Evolutionary conservation across 805 yeast species (phyloP).

Genomic region (Komagataella kurtzmanii): DNA sequence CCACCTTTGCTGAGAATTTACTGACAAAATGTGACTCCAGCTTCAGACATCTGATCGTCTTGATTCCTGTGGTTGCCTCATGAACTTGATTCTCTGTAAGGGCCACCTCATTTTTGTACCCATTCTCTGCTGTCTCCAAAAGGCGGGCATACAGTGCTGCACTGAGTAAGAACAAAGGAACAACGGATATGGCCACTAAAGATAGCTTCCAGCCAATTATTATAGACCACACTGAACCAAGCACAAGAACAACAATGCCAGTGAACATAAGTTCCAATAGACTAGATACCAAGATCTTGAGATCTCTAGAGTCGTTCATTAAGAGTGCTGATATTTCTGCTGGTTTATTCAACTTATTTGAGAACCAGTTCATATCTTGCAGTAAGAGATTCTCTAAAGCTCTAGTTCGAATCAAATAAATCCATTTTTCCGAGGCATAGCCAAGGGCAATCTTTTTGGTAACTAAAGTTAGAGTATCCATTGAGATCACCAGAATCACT

Average conservation of each 20-base stretch:
- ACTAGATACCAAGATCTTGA: constrained; percentile 50
- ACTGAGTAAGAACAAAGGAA: constrained; percentile 45
- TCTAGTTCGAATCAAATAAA: constrained; percentile 32
- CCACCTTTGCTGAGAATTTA: constrained; percentile 20
- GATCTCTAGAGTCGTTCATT: constrained; percentile 72
- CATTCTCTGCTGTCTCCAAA: constrained; percentile 41
- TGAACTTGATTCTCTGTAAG: constrained; percentile 34
- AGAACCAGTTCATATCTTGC: constrained; percentile 44
- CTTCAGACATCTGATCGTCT: constrained; percentile 48
- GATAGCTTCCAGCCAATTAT: constrained; percentile 78
- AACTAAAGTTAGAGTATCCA: constrained; percentile 48
- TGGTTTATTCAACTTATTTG: constrained; percentile 21
- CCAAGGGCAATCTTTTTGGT: constrained; percentile 35
- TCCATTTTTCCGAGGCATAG: constrained; percentile 57
- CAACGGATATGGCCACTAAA: constrained; percentile 64
- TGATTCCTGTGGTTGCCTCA: constrained; percentile 45
- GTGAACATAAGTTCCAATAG: constrained; percentile 43
- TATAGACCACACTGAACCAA: constrained; percentile 71
- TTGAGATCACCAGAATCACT: constrained; percentile 45
- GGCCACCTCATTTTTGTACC: constrained; percentile 44
- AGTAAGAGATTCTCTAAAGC: constrained; percentile 34
- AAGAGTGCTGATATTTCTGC: constrained; percentile 52
- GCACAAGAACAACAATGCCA: constrained; percentile 34
- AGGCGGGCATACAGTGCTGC: constrained; percentile 38
- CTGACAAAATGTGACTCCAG: constrained; percentile 32